phyloP scores from a whole-genome alignment of 768 basidiomycete species.

The Pulveroboletus frians region DNA sequence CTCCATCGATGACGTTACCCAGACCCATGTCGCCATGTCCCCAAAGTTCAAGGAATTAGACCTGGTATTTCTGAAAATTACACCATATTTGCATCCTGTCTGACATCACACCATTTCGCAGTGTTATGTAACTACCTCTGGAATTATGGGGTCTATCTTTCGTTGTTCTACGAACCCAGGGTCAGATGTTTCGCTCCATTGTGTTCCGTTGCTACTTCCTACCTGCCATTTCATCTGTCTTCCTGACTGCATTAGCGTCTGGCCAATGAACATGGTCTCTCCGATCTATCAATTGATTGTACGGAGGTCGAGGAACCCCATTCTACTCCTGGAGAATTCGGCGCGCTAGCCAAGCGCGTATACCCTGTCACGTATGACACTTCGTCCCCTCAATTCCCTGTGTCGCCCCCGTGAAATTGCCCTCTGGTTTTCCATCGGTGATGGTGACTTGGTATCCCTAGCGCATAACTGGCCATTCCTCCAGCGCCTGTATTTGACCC shows the following conservation, averaged over 20 bases:
- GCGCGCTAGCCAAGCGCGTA: too few relatives aligned
- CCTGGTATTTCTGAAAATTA: neutral
- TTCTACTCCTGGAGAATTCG: neutral
- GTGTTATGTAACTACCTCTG: neutral
- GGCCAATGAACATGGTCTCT: neutral
- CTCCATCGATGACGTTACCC: neutral
- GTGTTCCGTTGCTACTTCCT: neutral
- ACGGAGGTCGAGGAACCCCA: too few relatives aligned
- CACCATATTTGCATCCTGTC: neutral
- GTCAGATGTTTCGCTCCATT: neutral
- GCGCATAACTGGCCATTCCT: constrained; percentile 2
- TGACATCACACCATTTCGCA: neutral
- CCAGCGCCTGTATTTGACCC: neutral
- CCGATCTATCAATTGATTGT: neutral
- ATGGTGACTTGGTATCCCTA: neutral
- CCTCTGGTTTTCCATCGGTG: constrained; percentile 4
- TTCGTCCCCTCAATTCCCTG: neutral
- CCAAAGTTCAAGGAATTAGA: neutral
- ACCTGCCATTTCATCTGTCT: neutral
- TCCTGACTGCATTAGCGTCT: neutral
- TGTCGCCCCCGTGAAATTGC: neutral
- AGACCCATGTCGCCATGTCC: neutral
- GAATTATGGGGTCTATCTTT: neutral
- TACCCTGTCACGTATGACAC: neutral
- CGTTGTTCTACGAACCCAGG: neutral